Percentiles rank a stretch among this genome's conserved stretches.
phyloP scores from a whole-genome alignment of 75 land plant species.

The Ceratopteris richardii region DNA sequence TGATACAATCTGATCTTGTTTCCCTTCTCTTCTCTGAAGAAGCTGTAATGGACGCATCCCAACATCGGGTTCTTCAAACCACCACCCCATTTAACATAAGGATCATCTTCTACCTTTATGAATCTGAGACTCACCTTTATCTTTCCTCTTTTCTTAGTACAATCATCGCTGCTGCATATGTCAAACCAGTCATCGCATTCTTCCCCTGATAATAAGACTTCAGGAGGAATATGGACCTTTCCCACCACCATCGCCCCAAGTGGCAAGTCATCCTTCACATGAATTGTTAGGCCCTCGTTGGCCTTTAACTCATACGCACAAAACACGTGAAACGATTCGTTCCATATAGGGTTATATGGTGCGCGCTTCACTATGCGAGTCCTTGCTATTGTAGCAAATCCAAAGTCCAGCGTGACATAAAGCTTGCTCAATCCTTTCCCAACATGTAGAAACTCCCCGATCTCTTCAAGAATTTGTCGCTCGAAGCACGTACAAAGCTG shows the following conservation, averaged over 20 bases:
- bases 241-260: constrained; percentile 69
- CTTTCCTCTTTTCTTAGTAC: neutral
- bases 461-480: constrained; percentile 27
- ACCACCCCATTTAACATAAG: no score
- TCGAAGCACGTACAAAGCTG: neutral
- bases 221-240: constrained; percentile 59
- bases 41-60: no score
- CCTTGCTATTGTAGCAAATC: constrained; percentile 59
- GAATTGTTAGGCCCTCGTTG: constrained; percentile 41
- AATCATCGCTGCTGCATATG: constrained; percentile 18
- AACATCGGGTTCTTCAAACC: no score
- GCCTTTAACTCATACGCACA: constrained; percentile 44
- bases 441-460: constrained; percentile 46
- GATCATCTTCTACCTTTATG: neutral
- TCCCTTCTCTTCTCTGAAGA: constrained; percentile 22
- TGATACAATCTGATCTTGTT: constrained; percentile 44
- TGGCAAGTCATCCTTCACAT: constrained; percentile 57
- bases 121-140: neutral
- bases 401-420: constrained; percentile 74
- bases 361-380: constrained; percentile 55
- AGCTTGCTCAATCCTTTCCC: constrained; percentile 49
- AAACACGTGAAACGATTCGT: constrained; percentile 81
- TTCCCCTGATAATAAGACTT: constrained; percentile 34
- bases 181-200: constrained; percentile 39
- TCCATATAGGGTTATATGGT: constrained; percentile 56